Conservation (phyloP, 139 green algal species). For the Trebouxia sp. region DNA sequence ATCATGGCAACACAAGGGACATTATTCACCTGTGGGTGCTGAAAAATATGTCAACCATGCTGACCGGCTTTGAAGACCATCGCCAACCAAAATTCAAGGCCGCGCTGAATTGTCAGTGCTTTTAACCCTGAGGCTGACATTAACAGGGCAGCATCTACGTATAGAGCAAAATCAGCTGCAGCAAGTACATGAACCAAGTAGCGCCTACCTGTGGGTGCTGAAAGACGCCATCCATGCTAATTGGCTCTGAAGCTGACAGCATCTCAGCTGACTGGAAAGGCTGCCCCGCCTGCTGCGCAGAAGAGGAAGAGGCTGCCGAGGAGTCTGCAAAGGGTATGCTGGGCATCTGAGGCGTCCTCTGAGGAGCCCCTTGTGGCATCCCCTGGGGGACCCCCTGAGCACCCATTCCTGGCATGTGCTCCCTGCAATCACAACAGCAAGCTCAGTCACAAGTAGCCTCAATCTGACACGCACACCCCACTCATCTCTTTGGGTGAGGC, state of each 20-base stretch:
- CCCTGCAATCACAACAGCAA: not conserved
- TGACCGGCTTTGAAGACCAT: no score
- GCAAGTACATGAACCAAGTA: no score
- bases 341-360: not conserved
- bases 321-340: slow-evolving; percentile 13
- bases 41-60: no score
- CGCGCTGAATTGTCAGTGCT: no score
- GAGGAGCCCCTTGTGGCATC: not conserved
- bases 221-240: not conserved
- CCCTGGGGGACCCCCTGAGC: not conserved
- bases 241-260: not conserved
- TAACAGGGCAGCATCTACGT: not conserved
- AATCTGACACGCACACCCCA: no score
- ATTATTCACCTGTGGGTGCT: no score
- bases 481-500: no score
- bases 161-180: no score
- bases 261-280: slow-evolving; percentile 13
- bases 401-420: not conserved
- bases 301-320: not conserved
- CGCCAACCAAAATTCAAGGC: no score
- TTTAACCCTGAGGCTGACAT: not conserved
- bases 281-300: not conserved
- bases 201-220: not conserved
- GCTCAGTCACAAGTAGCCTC: no score
- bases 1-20: no score